A percentile compares a stretch with the other conserved stretches of the same genome.
Evolutionary conservation across 1,284 basidiomycete species (phyloP).

Genomic region (Malassezia obtusa): DNA sequence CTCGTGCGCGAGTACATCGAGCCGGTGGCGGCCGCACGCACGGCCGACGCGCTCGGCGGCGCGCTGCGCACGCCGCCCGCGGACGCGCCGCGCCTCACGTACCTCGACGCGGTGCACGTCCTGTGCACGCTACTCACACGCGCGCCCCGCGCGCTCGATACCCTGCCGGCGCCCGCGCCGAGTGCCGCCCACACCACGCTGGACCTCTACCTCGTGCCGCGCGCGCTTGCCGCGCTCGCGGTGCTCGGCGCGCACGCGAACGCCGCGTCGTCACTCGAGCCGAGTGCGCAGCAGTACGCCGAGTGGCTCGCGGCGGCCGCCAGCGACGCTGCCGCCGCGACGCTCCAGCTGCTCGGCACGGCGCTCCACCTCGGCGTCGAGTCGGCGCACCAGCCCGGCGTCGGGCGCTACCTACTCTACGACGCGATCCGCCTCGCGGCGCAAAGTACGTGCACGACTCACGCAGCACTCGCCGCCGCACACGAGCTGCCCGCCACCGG

Average conservation of each 20-base stretch:
- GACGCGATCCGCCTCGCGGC: slow-evolving; percentile 9
- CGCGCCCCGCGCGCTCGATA: slow-evolving; percentile 5
- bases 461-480: neutral
- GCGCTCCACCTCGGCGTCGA: slow-evolving; percentile 7
- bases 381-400: neutral
- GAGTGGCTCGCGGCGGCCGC: neutral
- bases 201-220: slow-evolving; percentile 13
- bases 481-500: neutral
- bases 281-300: neutral
- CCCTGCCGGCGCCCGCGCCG: neutral
- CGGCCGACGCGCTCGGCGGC: neutral
- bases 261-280: neutral
- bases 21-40: neutral
- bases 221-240: slow-evolving; percentile 5
- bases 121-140: neutral
- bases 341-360: slow-evolving; percentile 14
- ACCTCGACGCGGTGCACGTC: neutral
- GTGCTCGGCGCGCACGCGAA: slow-evolving; percentile 1
- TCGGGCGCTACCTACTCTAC: slow-evolving; percentile 9
- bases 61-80: neutral
- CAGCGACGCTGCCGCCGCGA: slow-evolving; percentile 1
- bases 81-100: neutral
- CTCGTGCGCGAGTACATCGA: slow-evolving; percentile 7
- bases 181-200: slow-evolving; percentile 1
- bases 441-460: neutral